phyloP scores from a whole-genome alignment of 1,284 basidiomycete genomes.

The Boletus smithii region DNA sequence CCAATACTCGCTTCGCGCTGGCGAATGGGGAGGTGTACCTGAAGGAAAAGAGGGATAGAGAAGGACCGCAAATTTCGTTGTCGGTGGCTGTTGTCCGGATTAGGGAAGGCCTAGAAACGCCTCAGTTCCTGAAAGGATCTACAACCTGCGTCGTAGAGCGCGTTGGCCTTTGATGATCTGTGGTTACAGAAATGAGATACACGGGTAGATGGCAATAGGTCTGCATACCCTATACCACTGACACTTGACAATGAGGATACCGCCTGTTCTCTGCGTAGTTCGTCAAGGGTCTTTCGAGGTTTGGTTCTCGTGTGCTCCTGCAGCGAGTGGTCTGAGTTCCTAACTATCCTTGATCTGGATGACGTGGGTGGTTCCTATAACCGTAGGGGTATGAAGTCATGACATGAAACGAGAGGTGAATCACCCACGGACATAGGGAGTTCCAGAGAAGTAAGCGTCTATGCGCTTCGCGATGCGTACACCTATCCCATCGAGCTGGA shows the following conservation, averaged over 20 bases:
- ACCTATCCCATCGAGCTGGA: conserved; percentile 44
- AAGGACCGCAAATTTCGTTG: conserved; percentile 22
- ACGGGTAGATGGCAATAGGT: conserved; percentile 6
- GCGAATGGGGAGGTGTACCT: conserved; percentile 56
- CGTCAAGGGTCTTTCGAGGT: conserved; percentile 23
- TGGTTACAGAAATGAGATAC: not conserved
- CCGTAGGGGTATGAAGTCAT: conserved; percentile 4
- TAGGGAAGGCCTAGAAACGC: conserved; percentile 48
- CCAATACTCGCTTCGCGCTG: conserved; percentile 44
- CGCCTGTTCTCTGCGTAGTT: conserved; percentile 17
- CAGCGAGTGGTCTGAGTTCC: conserved; percentile 1
- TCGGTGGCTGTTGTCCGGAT: conserved; percentile 49
- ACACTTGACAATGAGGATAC: conserved; percentile 17
- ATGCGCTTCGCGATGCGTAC: conserved; percentile 42
- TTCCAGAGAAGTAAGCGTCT: conserved; percentile 36
- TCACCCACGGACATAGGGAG: conserved; percentile 38
- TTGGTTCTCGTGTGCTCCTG: conserved; percentile 6
- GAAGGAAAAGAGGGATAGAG: conserved; percentile 34
- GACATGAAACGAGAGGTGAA: conserved; percentile 2
- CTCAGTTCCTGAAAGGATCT: conserved; percentile 42
- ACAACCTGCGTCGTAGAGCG: conserved; percentile 49
- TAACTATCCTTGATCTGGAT: conserved; percentile 14
- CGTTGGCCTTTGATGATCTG: conserved; percentile 40
- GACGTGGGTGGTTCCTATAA: conserved; percentile 16
- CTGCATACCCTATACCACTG: conserved; percentile 28